A percentile compares a stretch with the other conserved stretches of the same genome.
Conservation (phyloP, 495 filamentous ascomycete genomes). For the Monascus purpureus region DNA sequence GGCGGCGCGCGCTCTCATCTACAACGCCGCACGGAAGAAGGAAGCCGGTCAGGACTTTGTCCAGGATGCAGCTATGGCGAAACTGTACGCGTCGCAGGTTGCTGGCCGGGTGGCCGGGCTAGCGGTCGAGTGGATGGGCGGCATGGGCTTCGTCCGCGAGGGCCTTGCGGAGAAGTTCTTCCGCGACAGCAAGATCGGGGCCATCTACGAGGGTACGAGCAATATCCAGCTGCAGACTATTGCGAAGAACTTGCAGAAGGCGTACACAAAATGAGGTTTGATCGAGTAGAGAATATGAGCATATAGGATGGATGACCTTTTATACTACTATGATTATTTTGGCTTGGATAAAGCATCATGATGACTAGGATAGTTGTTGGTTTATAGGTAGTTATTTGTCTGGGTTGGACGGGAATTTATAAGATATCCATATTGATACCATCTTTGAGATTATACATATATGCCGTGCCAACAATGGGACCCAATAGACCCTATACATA, state of each 20-base stretch:
- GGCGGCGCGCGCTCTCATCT: conserved; percentile 83
- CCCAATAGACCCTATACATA: no score
- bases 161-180: conserved; percentile 97
- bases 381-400: no score
- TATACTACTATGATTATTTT: no score
- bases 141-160: conserved; percentile 93
- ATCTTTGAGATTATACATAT: no score
- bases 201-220: conserved; percentile 94
- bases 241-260: conserved; percentile 81
- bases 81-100: conserved; percentile 88
- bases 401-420: no score
- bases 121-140: conserved; percentile 98
- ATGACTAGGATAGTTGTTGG: no score
- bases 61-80: conserved; percentile 93
- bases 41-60: conserved; percentile 94
- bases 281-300: no score
- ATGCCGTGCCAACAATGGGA: no score
- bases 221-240: conserved; percentile 84
- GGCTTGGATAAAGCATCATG: no score
- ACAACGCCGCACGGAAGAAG: conserved; percentile 95
- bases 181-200: conserved; percentile 95
- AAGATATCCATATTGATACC: no score
- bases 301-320: no score
- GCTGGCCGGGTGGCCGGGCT: conserved; percentile 73
- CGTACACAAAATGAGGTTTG: conserved; percentile 51